Conservation (phyloP, 2,329 filamentous ascomycete species). For the Fusarium nurragi region DNA sequence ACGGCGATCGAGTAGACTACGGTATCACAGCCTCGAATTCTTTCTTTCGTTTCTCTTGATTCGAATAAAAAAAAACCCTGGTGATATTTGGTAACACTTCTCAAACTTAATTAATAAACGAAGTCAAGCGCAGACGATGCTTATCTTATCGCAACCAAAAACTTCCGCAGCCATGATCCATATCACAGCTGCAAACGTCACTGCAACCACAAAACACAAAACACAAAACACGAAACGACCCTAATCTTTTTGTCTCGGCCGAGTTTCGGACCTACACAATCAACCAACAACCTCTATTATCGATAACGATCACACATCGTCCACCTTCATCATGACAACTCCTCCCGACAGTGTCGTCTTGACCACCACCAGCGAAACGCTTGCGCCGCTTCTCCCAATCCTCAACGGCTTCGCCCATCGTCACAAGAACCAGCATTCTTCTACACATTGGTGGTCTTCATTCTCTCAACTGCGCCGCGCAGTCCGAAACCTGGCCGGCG, state of each 20-base stretch:
- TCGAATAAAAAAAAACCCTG: too few species aligned
- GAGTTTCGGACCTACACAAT: constrained; percentile 16
- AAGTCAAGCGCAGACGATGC: neutral
- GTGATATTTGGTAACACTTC: neutral
- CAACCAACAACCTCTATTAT: neutral
- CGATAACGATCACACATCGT: constrained; percentile 8
- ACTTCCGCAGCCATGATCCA: neutral
- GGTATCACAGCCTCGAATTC: too few species aligned
- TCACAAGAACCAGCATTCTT: constrained; percentile 90
- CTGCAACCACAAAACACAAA: neutral
- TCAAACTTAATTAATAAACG: neutral
- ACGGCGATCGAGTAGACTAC: neutral
- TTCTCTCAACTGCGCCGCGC: constrained; percentile 77
- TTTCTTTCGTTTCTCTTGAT: too few species aligned
- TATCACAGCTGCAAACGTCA: constrained; percentile 4
- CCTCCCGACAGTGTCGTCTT: constrained; percentile 11
- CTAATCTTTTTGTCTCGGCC: constrained; percentile 4
- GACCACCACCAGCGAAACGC: constrained; percentile 39
- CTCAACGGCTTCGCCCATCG: constrained; percentile 81
- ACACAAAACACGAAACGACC: neutral
- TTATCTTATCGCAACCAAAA: constrained; percentile 31
- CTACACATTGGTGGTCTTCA: constrained; percentile 80
- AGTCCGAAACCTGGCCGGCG: constrained; percentile 61
- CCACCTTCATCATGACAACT: constrained; percentile 19
- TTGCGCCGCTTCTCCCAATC: constrained; percentile 59